phyloP scores from a whole-genome alignment of 495 filamentous ascomycete genomes.

The Talaromyces adpressus region DNA sequence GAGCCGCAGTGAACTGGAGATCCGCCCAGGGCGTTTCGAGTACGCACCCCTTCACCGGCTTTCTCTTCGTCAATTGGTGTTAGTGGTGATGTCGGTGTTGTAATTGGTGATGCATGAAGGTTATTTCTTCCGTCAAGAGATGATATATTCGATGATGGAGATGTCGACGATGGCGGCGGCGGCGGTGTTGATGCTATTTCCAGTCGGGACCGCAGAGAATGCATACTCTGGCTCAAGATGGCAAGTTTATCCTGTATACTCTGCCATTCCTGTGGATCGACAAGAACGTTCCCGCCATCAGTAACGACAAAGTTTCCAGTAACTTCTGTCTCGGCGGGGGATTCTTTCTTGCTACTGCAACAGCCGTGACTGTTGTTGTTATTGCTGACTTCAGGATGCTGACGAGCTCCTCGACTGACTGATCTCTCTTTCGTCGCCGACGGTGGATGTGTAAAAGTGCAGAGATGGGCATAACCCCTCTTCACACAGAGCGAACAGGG shows the following conservation, averaged over 20 bases:
- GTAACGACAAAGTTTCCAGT: constrained; percentile 16
- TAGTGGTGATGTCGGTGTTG: constrained; percentile 14
- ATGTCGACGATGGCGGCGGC: neutral
- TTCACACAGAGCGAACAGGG: constrained; percentile 70
- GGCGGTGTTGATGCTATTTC: constrained; percentile 15
- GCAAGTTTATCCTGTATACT: constrained; percentile 34
- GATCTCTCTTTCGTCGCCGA: constrained; percentile 41
- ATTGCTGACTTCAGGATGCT: constrained; percentile 12
- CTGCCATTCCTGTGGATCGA: constrained; percentile 34
- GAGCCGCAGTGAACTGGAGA: constrained; percentile 53
- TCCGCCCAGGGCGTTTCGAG: constrained; percentile 46
- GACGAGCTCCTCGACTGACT: neutral
- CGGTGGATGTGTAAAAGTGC: constrained; percentile 64
- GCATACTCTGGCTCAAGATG: constrained; percentile 38
- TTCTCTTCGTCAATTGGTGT: constrained; percentile 53
- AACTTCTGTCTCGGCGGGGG: constrained; percentile 16
- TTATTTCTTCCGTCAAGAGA: neutral
- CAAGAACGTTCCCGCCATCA: constrained; percentile 22
- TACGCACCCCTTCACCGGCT: constrained; percentile 53
- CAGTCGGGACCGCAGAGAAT: constrained; percentile 31
- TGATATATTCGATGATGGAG: neutral
- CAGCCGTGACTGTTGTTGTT: constrained; percentile 10
- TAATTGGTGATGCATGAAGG: constrained; percentile 20
- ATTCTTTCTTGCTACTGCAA: constrained; percentile 14
- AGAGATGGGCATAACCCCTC: constrained; percentile 63